Base-by-base conservation (phyloP, 2,329 filamentous ascomycete species). In the Nemania serpens region DNA sequence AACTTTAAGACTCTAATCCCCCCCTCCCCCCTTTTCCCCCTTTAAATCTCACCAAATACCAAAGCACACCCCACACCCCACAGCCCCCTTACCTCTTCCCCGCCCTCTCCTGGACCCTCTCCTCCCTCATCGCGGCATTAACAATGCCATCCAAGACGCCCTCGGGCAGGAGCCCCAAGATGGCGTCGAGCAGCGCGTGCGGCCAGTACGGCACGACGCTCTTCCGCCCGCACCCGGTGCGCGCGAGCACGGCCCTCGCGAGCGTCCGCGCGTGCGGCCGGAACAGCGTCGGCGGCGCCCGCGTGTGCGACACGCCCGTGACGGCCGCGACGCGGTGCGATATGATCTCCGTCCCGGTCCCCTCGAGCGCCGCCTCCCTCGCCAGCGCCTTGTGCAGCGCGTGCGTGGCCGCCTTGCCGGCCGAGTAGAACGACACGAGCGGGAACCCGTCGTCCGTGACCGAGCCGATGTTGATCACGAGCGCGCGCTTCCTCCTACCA, bases 311-410 rank as follows among this genome's bases (percentile, higher is more conserved):
- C 4, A 65, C 62, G 9, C 51, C 66, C 1, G 66, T 68, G 5
- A 66, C 66, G n/a, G 42, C 45, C 39, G 65, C 67, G 3, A 71
- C 29, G 22, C 68, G 65, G 29, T 64, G 50, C 22, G 64, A 64
- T 34, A 66, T 43, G 51, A 62, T 50, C 34, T 71, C 48, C 12
- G 69, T 11, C 29, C 51, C 34, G 22, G 47, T 59, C 63, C 5
- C 58, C 58, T 9, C 53, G 9, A 74, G 59, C 12, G 63, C 65
- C 71, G 81, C 72, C 68, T 85, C 83, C 2, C 59, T 34, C 60
- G 62, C 63, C 9, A 66, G 12, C 45, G 66, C 63, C 33, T 58
- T 55, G 46, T 62, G 61, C 25, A 66, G 61, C 17, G 57, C 47
- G 43, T 67, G 61, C n/a, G 48, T 20, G 0, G 64, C 64, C 22